Evolutionary conservation across 2,329 filamentous ascomycete species (phyloP), one percentile per base, ranked within the genome.

Genomic region (Byssoonygena ceratinophila): DNA sequence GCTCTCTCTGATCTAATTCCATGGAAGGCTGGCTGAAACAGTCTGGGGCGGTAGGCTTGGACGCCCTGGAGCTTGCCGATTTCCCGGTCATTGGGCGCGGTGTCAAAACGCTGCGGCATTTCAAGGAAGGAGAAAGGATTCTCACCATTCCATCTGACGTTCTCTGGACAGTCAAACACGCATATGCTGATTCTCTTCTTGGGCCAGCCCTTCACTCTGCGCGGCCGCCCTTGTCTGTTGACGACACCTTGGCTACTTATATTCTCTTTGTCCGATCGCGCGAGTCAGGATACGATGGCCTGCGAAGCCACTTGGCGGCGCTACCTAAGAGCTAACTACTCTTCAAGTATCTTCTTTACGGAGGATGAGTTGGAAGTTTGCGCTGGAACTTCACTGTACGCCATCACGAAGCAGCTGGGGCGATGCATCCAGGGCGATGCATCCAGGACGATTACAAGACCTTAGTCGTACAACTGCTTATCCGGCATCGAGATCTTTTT

Each of bases 1-100:
- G 27, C 49, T 45, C 50, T 53, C 53, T 55, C 49, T 49, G 36
- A 57, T 61, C 23, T 58, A 56, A 56, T 62, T 62, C 49, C 58
- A 68, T 68, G 66, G 63, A 68, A 46, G 58, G 48, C 58, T 68
- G 66, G 65, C 60, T 68, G 51, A 65, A 59, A 51, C 18, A 55
- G 52, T 59, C 59, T 11, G 64, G 64, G 52, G 66, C 62, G 39
- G 39, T 55, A 29, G 65, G 65, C 58, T 48, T 67, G 56, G 59
- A 62, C 45, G 57, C 56, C 59, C 55, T 68, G 43, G 59, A 66
- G 59, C 56, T 68, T 51, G 63, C 61, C 50, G 57, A 66, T 31
- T 67, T 68, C 55, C 60, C 61, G 14, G 36, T 25, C 36, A 66
- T 61, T 20, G 66, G 64, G 57, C 64, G 65, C 40, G 65, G 65